A percentile compares a stretch with the other conserved stretches of the same genome.
Conservation (phyloP, 345 rosid genomes). For the Rhodamnia rubescens region DNA sequence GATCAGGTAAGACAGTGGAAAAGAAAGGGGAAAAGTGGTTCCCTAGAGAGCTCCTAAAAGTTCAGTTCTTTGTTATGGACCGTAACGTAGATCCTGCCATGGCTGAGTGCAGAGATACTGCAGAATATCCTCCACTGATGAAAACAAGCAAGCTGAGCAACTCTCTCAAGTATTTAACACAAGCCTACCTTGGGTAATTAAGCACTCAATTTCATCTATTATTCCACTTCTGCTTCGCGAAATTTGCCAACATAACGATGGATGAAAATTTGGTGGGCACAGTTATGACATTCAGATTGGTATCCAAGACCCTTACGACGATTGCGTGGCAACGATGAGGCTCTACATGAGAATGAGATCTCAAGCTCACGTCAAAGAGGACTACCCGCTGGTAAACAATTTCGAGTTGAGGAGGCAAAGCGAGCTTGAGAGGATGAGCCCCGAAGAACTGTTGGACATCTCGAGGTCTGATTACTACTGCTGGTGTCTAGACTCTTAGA, state of each 20-base stretch:
- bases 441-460: constrained; percentile 52
- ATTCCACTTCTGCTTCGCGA: not conserved
- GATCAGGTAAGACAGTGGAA: constrained; percentile 40
- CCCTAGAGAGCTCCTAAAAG: not conserved
- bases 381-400: constrained; percentile 57
- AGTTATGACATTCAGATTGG: constrained; percentile 79
- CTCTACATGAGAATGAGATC: constrained; percentile 80
- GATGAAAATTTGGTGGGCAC: not conserved
- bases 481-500: constrained; percentile 62
- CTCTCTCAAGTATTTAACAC: constrained; percentile 79
- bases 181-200: constrained; percentile 72
- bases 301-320: constrained; percentile 74
- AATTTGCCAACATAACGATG: not conserved
- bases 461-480: constrained; percentile 86
- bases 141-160: constrained; percentile 95
- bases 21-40: not conserved
- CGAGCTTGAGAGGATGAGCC: constrained; percentile 77
- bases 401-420: constrained; percentile 68
- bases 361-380: constrained; percentile 50
- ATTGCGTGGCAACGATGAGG: constrained; percentile 85
- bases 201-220: not conserved
- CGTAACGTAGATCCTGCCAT: not conserved
- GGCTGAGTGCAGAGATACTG: constrained; percentile 48
- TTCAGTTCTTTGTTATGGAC: not conserved
- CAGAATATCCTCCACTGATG: constrained; percentile 84